Base-by-base conservation (phyloP, 2,329 filamentous ascomycete genomes). In the Thelonectria discophora region DNA sequence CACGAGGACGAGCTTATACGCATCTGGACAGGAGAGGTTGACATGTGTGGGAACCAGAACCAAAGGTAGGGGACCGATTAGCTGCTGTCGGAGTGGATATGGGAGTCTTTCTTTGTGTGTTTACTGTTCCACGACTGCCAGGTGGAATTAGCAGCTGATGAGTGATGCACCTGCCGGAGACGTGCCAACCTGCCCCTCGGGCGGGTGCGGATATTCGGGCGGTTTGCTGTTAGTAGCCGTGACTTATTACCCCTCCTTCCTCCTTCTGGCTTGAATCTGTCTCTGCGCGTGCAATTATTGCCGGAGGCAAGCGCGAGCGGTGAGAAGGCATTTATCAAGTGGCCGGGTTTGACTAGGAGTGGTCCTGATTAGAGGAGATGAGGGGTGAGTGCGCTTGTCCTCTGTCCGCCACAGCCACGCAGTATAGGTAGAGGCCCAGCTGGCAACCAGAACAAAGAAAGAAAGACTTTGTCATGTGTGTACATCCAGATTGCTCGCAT, bases 341-440 rank as follows among this genome's bases (percentile, higher is more conserved):
- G 57, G 61, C 63, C 49, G 57, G 63, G 65, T 70, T 68, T 58
- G 58, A 65, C 49, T 60, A 56, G 62, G 48, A 63, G 55, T 55
- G 49, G 43, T 37, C 66, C 65, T 72, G 69, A 72, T 72, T 72
- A 69, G 70, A 70, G 62, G 55, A 62, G 62, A 65, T 20, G 39
- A 6, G 5, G 11, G 34, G 15, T 5, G 10, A 34, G 60, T 55
- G 48, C 60, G 57, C 54, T 58, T 64, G 47, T 60, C 49, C 55
- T 70, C 67, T 65, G 62, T 65, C 34, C 12, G 34, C 34, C 15
- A 11, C 27, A 10, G 5, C 27, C 6, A 30, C 27, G 27, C 34
- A 37, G 15, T 12, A 8, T 5, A 2, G 6, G 5, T 37, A 37
- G 27, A 30, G 27, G 15, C 34, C 32, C 13, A 34, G 32, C 32